phyloP scores from a whole-genome alignment of 2,329 filamentous ascomycete genomes.

The Elsinoe arachidis region DNA sequence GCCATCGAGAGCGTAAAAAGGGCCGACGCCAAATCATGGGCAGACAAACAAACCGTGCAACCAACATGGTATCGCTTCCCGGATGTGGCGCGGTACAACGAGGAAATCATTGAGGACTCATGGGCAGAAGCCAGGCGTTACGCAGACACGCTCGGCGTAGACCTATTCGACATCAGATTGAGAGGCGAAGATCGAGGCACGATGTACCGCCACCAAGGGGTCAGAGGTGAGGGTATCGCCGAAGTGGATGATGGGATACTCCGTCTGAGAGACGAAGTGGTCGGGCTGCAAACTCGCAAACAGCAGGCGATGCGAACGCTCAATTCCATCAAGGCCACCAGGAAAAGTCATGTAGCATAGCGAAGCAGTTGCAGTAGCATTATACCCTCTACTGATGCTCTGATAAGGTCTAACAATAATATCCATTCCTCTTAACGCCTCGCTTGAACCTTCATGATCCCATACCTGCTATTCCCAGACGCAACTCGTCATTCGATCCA shows the following conservation, averaged over 20 bases:
- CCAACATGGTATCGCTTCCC: slow-evolving; percentile 19
- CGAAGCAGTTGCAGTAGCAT: neutral
- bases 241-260: neutral
- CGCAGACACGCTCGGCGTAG: slow-evolving; percentile 23
- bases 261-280: neutral
- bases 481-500: no score
- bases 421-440: neutral
- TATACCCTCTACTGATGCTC: neutral
- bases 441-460: neutral
- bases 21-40: neutral
- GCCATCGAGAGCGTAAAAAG: slow-evolving; percentile 12
- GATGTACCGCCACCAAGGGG: slow-evolving; percentile 20
- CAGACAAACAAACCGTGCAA: neutral
- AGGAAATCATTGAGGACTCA: slow-evolving; percentile 19
- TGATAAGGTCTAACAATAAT: neutral
- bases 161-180: slow-evolving; percentile 19
- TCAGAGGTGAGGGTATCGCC: neutral
- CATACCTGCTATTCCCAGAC: no score
- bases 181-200: slow-evolving; percentile 16
- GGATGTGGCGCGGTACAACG: slow-evolving; percentile 23
- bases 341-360: slow-evolving; percentile 3
- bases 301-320: no score
- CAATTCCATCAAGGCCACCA: neutral
- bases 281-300: neutral
- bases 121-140: slow-evolving; percentile 21